phyloP scores from a whole-genome alignment of 257 asterid genomes.

The Forsythia viridissima region DNA sequence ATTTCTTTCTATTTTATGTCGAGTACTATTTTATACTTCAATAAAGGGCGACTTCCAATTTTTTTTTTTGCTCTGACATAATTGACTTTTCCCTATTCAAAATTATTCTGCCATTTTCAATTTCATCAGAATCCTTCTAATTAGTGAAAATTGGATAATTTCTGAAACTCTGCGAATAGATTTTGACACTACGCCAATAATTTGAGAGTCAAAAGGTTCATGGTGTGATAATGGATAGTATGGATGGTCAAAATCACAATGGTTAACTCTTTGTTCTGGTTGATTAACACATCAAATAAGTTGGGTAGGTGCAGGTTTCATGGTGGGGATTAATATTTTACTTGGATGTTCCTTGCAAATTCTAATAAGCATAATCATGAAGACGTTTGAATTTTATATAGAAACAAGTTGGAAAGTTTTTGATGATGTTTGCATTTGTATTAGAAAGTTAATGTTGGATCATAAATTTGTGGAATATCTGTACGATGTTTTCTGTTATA shows the following conservation, averaged over 20 bases:
- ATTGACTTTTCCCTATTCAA: background rate
- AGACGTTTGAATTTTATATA: background rate
- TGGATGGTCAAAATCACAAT: background rate
- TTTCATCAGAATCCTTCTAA: background rate
- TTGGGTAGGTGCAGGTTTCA: background rate
- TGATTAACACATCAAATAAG: background rate
- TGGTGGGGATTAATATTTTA: background rate
- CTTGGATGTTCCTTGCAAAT: background rate
- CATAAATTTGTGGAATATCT: background rate
- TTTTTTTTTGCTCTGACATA: background rate
- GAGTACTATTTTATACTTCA: background rate
- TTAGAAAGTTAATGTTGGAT: background rate
- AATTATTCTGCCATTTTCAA: too few species aligned
- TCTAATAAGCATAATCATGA: background rate
- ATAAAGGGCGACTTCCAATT: background rate
- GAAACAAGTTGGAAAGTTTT: background rate
- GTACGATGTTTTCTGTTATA: background rate
- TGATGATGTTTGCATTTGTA: background rate
- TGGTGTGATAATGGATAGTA: background rate
- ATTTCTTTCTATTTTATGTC: background rate
- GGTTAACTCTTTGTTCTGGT: background rate
- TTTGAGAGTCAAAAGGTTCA: background rate
- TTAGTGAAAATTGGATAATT: background rate
- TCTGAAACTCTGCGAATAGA: background rate
- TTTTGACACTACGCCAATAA: background rate